A percentile compares a stretch with the other conserved stretches of the same genome.
Conservation (phyloP, 2,329 filamentous ascomycete species). For the Cladosporium phlei region DNA sequence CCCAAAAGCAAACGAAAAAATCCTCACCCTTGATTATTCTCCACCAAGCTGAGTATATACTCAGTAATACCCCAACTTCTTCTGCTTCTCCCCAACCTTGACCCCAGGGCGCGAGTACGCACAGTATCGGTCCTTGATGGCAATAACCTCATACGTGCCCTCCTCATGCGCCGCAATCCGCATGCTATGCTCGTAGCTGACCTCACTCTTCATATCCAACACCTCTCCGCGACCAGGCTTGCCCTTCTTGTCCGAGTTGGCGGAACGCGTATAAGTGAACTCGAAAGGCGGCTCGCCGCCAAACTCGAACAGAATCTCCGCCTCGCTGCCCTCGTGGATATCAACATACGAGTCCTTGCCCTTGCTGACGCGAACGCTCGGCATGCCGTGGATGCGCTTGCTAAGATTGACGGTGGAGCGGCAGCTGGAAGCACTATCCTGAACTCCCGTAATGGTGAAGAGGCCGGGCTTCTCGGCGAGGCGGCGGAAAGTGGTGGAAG, state of each 20-base stretch:
- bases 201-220: constrained; percentile 85
- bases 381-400: constrained; percentile 86
- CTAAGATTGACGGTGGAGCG: constrained; percentile 71
- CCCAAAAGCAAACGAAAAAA: background rate
- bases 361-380: constrained; percentile 82
- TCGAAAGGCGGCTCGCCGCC: constrained; percentile 94
- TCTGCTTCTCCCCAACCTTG: constrained; percentile 19
- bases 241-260: constrained; percentile 68
- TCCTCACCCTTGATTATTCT: background rate
- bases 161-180: constrained; percentile 82
- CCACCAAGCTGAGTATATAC: background rate
- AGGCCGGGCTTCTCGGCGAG: constrained; percentile 86
- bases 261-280: constrained; percentile 91
- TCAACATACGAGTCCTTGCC: constrained; percentile 77
- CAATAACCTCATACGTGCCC: constrained; percentile 94
- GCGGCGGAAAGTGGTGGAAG: constrained; percentile 81
- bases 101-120: constrained; percentile 52
- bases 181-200: constrained; percentile 76
- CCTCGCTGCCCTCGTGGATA: constrained; percentile 93
- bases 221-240: constrained; percentile 65
- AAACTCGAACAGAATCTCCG: constrained; percentile 91
- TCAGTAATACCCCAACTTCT: constrained; percentile 15
- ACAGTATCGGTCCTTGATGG: constrained; percentile 90
- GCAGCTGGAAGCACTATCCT: constrained; percentile 85
- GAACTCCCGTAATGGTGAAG: constrained; percentile 80